Conservation (phyloP, 2,329 filamentous ascomycete species). For the Fusarium pseudocircinatum region DNA sequence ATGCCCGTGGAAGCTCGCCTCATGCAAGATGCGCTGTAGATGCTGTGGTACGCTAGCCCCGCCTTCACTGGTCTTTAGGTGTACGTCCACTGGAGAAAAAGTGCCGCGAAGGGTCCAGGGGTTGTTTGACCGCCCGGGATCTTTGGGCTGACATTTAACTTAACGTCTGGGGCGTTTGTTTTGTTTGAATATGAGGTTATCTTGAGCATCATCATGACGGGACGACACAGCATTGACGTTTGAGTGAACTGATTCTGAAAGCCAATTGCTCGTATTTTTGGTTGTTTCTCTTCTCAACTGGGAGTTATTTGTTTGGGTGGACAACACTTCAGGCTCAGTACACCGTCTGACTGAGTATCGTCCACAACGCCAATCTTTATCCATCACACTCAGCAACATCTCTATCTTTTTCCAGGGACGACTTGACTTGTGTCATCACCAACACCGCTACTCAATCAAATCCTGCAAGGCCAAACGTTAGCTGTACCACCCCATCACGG, state of each 20-base stretch:
- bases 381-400: neutral
- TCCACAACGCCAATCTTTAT: neutral
- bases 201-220: slow-evolving; percentile 1
- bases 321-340: slow-evolving; percentile 1
- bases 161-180: slow-evolving; percentile 20
- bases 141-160: slow-evolving; percentile 31
- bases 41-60: slow-evolving; percentile 14
- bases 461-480: slow-evolving; percentile 9
- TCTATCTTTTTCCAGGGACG: neutral
- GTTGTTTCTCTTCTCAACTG: neutral
- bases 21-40: slow-evolving; percentile 34
- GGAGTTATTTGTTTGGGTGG: neutral
- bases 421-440: slow-evolving; percentile 5
- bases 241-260: neutral
- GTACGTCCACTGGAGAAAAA: slow-evolving; percentile 14
- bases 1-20: neutral
- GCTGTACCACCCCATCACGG: slow-evolving; percentile 37
- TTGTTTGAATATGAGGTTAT: slow-evolving; percentile 31
- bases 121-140: slow-evolving; percentile 40
- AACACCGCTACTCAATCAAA: neutral
- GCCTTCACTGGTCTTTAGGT: slow-evolving; percentile 16
- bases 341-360: slow-evolving; percentile 1
- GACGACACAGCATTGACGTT: neutral
- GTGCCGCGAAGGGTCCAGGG: slow-evolving; percentile 6
- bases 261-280: neutral